Conservation (phyloP, 1,284 basidiomycete species). For the Cryptococcus maquisensis region DNA sequence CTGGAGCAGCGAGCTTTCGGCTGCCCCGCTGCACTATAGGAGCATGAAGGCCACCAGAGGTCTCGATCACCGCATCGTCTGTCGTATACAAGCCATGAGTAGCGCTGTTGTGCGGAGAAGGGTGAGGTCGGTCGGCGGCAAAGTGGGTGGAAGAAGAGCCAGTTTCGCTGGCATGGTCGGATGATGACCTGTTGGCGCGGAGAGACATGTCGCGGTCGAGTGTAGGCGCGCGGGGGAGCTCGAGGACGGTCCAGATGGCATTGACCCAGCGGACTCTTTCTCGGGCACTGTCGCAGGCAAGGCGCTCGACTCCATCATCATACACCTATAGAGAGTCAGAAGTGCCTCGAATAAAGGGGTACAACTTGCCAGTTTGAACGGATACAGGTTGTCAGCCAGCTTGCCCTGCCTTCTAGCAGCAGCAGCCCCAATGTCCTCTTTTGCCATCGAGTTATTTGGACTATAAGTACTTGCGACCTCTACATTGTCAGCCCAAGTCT, state of each 20-base stretch:
- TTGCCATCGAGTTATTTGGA: slow-evolving; percentile 67
- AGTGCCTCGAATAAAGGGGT: background rate
- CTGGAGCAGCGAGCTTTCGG: slow-evolving; percentile 36
- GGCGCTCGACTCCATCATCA: slow-evolving; percentile 74
- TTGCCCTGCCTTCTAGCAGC: slow-evolving; percentile 64
- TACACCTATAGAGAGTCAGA: slow-evolving; percentile 54
- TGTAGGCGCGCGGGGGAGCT: slow-evolving; percentile 21
- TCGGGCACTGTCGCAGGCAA: slow-evolving; percentile 74
- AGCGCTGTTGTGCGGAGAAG: slow-evolving; percentile 6
- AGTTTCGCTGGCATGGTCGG: slow-evolving; percentile 18
- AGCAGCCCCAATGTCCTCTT: slow-evolving; percentile 75
- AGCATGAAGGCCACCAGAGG: slow-evolving; percentile 35
- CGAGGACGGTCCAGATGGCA: slow-evolving; percentile 66
- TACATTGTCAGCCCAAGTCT: background rate
- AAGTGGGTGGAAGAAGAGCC: slow-evolving; percentile 42
- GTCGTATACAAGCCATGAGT: slow-evolving; percentile 18
- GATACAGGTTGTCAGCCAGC: slow-evolving; percentile 67
- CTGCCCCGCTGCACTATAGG: slow-evolving; percentile 38
- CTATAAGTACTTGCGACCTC: slow-evolving; percentile 74
- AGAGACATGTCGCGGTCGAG: slow-evolving; percentile 16
- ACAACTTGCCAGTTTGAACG: slow-evolving; percentile 63
- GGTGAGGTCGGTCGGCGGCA: slow-evolving; percentile 3
- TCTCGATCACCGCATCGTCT: slow-evolving; percentile 43
- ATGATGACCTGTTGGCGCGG: slow-evolving; percentile 17
- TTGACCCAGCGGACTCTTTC: slow-evolving; percentile 84